Evolutionary conservation across 2,329 filamentous ascomycete genomes (phyloP), one percentile per base, ranked within the genome.

Genomic region (Neocatenulostroma microsporum): DNA sequence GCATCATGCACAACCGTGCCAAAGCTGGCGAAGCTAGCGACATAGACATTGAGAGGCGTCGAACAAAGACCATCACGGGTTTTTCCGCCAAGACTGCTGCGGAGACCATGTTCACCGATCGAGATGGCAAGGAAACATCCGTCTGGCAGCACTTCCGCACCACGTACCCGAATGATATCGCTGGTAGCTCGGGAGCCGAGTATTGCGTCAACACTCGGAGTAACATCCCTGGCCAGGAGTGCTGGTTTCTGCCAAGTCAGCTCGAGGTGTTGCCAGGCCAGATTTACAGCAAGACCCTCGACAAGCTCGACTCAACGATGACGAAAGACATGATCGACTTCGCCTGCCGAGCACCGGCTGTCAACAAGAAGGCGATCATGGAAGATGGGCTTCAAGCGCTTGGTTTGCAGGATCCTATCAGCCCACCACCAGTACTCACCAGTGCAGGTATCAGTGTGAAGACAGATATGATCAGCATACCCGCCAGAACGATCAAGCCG

Each of bases 61-160:
- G 36, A 5, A 33, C 27, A 15, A 39, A 39, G 24, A 34, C 30
- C 17, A 39, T 39, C 25, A 39, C 37, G 14, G 30, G 25, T 5
- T 34, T 39, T n/a, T 39, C 37, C 4, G 11, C 13, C 17, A 14
- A 9, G 3, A 11, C 7, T 12, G 29, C 36, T 28, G 19, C 15
- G 11, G 5, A 34, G 23, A 27, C 18, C 29, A n/a, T 8, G 21
- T 25, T 21, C 14, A 12, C 21, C 15, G 19, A 20, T 15, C 21
- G 15, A 7, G 15, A 14, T 11, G 14, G 17, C n/a, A 34, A 3
- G 13, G 29, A 26, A 14, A 30, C 18, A n/a, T n/a, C n/a, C 14
- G 33, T 40, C 4, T 40, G 32, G 27, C 13, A 30, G 7, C 33
- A 36, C 23, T 34, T 40, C 21, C 3, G 26, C 4, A 19, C 17